These are phyloP conservation scores for Didymella pinodella DNA, from an alignment of 2,329 filamentous ascomycete species.

Conservation along the genomic window DNA sequence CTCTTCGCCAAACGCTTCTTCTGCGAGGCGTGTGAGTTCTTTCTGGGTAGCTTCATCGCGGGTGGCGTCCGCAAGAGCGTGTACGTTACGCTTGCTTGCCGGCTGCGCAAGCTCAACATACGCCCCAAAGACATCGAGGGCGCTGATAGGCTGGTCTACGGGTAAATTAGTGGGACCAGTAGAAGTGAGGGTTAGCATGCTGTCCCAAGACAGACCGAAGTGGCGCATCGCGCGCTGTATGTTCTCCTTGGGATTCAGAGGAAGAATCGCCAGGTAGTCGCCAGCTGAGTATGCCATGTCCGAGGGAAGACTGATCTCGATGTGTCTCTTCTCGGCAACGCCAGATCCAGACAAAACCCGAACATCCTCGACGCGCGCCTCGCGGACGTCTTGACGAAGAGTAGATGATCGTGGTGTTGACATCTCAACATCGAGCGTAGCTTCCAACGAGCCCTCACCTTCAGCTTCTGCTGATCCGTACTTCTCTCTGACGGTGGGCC, in stretches of 20 bases:
- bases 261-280: conserved; percentile 78
- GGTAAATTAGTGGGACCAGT: conserved; percentile 74
- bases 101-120: conserved; percentile 78
- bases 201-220: conserved; percentile 75
- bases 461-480: conserved; percentile 40
- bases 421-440: conserved; percentile 43
- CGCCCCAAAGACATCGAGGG: conserved; percentile 69
- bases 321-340: conserved; percentile 48
- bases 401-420: conserved; percentile 47
- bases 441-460: conserved; percentile 36
- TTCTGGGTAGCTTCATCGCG: conserved; percentile 59
- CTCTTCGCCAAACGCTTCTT: conserved; percentile 48
- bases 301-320: conserved; percentile 55
- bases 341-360: conserved; percentile 41
- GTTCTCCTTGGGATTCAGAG: conserved; percentile 70
- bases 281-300: conserved; percentile 71
- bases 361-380: conserved; percentile 47
- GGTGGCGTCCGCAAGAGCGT: conserved; percentile 59
- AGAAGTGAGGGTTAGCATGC: conserved; percentile 65
- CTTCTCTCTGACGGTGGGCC: conserved; percentile 47
- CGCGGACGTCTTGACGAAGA: conserved; percentile 49
- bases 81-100: conserved; percentile 70
- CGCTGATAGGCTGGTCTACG: conserved; percentile 66
- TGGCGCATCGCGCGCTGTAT: conserved; percentile 69
- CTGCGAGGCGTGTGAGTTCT: conserved; percentile 59